Evolutionary conservation across 345 rosid genomes (phyloP), one percentile per base, ranked within the genome.

Genomic region (Ceriops zippeliana): DNA sequence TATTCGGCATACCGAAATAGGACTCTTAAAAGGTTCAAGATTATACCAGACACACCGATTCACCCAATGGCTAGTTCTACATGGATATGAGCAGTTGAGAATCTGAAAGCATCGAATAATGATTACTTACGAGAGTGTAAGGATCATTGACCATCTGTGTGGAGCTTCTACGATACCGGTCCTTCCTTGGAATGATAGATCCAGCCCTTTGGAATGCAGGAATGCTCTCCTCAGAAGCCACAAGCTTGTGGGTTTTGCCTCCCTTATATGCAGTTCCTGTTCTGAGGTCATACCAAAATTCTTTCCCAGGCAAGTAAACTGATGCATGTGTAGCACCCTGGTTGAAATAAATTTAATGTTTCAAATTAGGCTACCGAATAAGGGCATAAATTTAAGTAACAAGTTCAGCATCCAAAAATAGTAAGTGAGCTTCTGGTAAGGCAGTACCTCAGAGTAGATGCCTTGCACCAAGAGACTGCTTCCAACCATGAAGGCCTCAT

Each of bases 121-220:
- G 58, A 62, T 22, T 46, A 73, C 90, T 34, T 89, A 95, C 99
- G 96, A 95, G 78, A 51, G 96, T 89, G 66, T 87, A 95, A 70
- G 99, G 99, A 84, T 95, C 97, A 70, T 88, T 88, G 68, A 80
- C 81, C 95, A 89, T 96, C 83, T 96, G 98, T 5, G 95, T 89
- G 57, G 99, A 91, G 78, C 98, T 96, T 66, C 99, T 80, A 21
- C 98, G 86, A 69, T 83, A 84, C 71, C 99, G 83, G 65, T 96
- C 98, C 80, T 86, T 92, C 76, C 98, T 86, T 5, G 98, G 97
- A 73, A 96, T 78, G 62, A 96, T 87, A 34, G 97, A 90, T 76
- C 99, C 99, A 37, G 99, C 89, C 85, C 86, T 89, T 83, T 96
- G 99, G 78, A 96, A 89, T 69, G 93, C 92, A 59, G 99, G 99